phyloP scores from a whole-genome alignment of 805 yeast genomes.

The Spathaspora passalidarum region DNA sequence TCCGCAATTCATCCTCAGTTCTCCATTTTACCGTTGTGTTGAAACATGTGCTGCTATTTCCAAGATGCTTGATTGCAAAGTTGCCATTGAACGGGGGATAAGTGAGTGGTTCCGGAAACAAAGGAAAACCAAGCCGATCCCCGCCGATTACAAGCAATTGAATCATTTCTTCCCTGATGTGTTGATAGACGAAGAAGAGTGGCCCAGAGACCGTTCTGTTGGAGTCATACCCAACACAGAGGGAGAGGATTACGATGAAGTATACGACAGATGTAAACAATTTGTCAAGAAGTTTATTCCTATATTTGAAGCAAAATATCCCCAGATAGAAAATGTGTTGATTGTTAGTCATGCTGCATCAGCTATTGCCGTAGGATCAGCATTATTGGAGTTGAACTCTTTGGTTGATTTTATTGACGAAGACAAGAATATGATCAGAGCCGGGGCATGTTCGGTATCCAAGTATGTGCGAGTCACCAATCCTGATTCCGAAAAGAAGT shows the following conservation, averaged over 20 bases:
- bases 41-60: conserved; percentile 78
- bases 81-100: conserved; percentile 74
- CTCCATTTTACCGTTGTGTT: conserved; percentile 89
- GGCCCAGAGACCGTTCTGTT: conserved; percentile 51
- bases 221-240: conserved; percentile 55
- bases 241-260: conserved; percentile 77
- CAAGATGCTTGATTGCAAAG: conserved; percentile 50
- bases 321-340: conserved; percentile 59
- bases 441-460: conserved; percentile 87
- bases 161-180: conserved; percentile 48
- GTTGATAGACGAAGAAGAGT: conserved; percentile 23
- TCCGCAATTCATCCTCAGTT: conserved; percentile 69
- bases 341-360: conserved; percentile 94
- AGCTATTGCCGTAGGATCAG: conserved; percentile 82
- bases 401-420: conserved; percentile 52
- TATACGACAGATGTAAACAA: conserved; percentile 55
- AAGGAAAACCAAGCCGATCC: conserved; percentile 65
- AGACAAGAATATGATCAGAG: conserved; percentile 44
- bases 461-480: conserved; percentile 37
- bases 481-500: conserved; percentile 35
- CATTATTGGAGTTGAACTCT: conserved; percentile 51
- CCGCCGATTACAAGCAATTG: conserved; percentile 53
- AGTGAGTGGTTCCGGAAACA: conserved; percentile 90
- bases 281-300: conserved; percentile 61
- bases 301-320: conserved; percentile 52